Evolutionary conservation across 75 land plant species (phyloP).

Genomic region (Gnetum montanum): DNA sequence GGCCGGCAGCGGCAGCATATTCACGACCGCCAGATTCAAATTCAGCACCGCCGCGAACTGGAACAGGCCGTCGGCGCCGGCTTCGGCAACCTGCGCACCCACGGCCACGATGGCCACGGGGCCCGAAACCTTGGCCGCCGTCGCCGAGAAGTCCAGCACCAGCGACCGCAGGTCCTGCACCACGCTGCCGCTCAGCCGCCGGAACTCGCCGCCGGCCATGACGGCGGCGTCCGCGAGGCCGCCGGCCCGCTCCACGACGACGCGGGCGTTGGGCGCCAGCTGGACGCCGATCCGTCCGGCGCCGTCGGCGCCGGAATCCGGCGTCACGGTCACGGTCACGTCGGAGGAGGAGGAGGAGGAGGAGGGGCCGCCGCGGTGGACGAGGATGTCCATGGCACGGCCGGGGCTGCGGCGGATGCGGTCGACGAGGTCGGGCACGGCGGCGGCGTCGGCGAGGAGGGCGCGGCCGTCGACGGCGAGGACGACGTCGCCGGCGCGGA

Average conservation of each 20-base stretch:
- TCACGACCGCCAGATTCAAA: constrained; percentile 89
- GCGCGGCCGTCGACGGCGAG: constrained; percentile 34
- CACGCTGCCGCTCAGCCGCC: constrained; percentile 44
- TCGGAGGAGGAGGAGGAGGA: too few relatives aligned
- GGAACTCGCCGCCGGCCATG: constrained; percentile 54
- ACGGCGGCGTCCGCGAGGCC: constrained; percentile 42
- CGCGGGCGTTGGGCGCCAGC: constrained; percentile 58
- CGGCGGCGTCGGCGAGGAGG: constrained; percentile 22
- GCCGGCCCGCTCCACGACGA: constrained; percentile 35
- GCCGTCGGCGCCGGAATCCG: constrained; percentile 67
- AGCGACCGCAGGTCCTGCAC: constrained; percentile 69
- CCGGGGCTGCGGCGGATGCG: constrained; percentile 53
- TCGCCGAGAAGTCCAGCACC: constrained; percentile 69
- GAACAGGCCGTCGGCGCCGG: constrained; percentile 62
- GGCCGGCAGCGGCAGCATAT: constrained; percentile 86
- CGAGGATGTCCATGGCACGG: constrained; percentile 27
- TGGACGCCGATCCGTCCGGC: constrained; percentile 88
- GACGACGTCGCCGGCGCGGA: constrained; percentile 76
- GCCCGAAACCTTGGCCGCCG: constrained; percentile 80
- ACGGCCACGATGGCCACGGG: constrained; percentile 96
- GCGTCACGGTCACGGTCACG: constrained; percentile 34
- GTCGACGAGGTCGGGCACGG: constrained; percentile 70
- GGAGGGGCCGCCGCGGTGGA: constrained; percentile 37
- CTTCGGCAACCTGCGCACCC: constrained; percentile 90
- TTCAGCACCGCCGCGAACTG: constrained; percentile 92